Evolutionary conservation across 73 alveolate genomes (phyloP).

Genomic region (Tetrahymena elliotti): DNA sequence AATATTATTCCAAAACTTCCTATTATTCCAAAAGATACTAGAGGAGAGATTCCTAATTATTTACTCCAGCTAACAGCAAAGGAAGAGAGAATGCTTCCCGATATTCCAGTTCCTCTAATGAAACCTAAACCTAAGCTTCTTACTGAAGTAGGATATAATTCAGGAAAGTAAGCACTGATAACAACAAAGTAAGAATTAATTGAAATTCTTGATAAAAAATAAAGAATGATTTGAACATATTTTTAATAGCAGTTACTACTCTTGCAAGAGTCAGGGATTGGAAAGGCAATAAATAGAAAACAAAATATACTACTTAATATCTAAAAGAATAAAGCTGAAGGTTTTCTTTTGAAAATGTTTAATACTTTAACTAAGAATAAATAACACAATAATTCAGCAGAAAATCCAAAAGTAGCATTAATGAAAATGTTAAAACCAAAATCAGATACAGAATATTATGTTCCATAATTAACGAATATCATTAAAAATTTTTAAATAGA

Average conservation of each 20-base stretch:
- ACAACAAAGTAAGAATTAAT: background rate
- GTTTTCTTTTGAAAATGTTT: background rate
- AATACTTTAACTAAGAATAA: background rate
- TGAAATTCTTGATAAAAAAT: background rate
- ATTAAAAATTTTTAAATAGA: background rate
- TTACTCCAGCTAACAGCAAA: background rate
- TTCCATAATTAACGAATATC: background rate
- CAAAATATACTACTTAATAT: background rate
- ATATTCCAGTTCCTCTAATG: background rate
- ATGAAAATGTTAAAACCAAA: background rate
- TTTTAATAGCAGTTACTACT: background rate
- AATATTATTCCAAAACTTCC: background rate
- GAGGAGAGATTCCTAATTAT: background rate
- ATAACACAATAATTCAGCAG: background rate
- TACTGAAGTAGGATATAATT: background rate
- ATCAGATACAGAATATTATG: background rate
- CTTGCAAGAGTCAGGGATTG: background rate
- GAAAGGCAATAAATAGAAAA: background rate
- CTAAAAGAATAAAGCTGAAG: background rate
- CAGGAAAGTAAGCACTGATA: background rate
- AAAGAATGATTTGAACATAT: background rate
- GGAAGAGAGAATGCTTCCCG: background rate
- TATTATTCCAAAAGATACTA: background rate
- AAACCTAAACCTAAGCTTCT: background rate
- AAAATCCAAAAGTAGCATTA: background rate